Base-by-base conservation (phyloP, 345 rosid species). In the Salix viminalis region DNA sequence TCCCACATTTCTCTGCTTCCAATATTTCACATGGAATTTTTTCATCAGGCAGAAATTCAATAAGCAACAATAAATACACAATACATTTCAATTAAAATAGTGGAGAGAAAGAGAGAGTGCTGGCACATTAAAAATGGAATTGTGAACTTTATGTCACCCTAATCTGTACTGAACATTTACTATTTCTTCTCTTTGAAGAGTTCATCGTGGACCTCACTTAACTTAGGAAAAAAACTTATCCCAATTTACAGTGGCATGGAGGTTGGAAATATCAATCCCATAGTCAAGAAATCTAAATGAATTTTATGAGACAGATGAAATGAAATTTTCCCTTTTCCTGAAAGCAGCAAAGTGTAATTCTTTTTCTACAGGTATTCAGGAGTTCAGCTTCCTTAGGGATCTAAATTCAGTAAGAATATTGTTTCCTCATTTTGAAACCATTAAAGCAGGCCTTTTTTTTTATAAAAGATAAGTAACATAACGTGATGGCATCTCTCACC, bases 1-100 rank as follows among this genome's bases (percentile, higher is more conserved):
- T 96, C 99, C 99, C 99, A 96, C 98, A 94, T 94, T 46, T 94
- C 97, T 85, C 98, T 96, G 69, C 67, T 73, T 61, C 32, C 76
- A 60, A 72, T 39, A 72, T 41, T 34, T 52, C 70, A 60, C 52
- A 42, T 56, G 6, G 32, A 69, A 74, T 8, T 60, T 79, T 36
- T 50, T 36, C 42, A 44, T 44, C 23, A 68, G 61, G 30, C 60
- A 28, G 67, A 61, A 61, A 72, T 41, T 65, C 42, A 46, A 28
- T 26, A 32, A 48, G 61, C 28, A 32, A 67, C 12, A 52, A 36
- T 72, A 24, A 24, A 5, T 23, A 30, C n/a, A 16, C 30, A 8
- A n/a, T 19, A 60, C 2, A 73, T 60, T 66, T 65, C 69, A 34
- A 64, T 28, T 34, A 0, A 62, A 36, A 48, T 39, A n/a, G 34